Base-by-base conservation (phyloP, 805 yeast genomes). In the Myxozyma udenii region DNA sequence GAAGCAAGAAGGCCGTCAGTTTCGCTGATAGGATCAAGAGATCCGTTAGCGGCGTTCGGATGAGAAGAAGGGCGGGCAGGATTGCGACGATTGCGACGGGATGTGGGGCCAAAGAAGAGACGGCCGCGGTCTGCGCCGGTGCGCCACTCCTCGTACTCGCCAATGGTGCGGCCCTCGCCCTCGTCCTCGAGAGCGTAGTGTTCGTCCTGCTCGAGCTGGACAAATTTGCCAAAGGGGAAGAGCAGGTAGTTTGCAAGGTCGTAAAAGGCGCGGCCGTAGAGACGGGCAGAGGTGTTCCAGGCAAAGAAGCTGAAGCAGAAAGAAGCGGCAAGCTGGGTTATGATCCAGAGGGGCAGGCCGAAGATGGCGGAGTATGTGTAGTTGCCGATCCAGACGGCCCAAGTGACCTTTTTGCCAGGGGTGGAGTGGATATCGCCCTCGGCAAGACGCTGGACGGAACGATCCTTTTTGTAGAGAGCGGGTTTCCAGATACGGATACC, bases 401-500 rank as follows among this genome's bases (percentile, higher is more conserved):
- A 75, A 2, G 78, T 74, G 6, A 87, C 80, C 3, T 71, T 71
- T 53, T 78, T 72, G 55, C 78, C 66, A 46, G 76, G 63, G 16
- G 83, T 79, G 42, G 88, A 90, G 68, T 91, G 97, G 60, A 93
- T 87, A 74, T 93, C 98, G 56, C 85, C 85, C 53, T 87, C 95
- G 1, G 98, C 97, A 52, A 87, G 83, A 37, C 82, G 76, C 61
- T 93, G 93, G 28, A 93, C 97, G 3, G 96, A 87, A 63, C 98
- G 81, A 53, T 79, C 78, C 68, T 93, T 93, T 67, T 93, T 93
- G 71, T 93, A 93, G 50, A 93, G 73, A 1, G 98, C 96, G 1
- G 98, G 98, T 65, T 93, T 93, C 98, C 98, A 93, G 62, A 93
- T 87, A 68, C 96, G 84, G 41, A 93, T 91, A 76, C 98, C 98